A percentile compares a stretch with the other conserved stretches of the same genome.
These are phyloP conservation scores for Aspergillus pseudoterreus DNA, from an alignment of 2,329 filamentous ascomycete genomes.

Conservation along the genomic window DNA sequence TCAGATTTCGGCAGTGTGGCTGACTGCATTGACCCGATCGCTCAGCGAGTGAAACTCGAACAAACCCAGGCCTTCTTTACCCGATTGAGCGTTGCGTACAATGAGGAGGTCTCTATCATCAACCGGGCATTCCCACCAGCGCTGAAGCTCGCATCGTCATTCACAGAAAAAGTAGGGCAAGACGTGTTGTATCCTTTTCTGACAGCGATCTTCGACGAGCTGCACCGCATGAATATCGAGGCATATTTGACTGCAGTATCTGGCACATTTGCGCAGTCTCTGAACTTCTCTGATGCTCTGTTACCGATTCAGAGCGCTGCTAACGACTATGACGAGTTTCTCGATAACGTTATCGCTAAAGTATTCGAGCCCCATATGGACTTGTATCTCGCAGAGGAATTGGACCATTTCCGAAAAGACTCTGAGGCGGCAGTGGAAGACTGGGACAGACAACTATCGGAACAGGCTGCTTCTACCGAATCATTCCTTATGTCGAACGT, in stretches of 20 bases:
- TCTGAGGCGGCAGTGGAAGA: conserved; percentile 72
- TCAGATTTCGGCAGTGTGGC: conserved; percentile 69
- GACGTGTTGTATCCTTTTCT: conserved; percentile 82
- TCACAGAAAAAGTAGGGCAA: conserved; percentile 78
- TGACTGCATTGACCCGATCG: conserved; percentile 71
- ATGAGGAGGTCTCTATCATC: conserved; percentile 77
- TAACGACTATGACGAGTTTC: conserved; percentile 59
- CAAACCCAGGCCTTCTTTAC: conserved; percentile 81
- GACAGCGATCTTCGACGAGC: conserved; percentile 79
- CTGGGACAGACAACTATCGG: conserved; percentile 90
- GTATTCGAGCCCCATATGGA: conserved; percentile 94
- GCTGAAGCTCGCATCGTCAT: conserved; percentile 67
- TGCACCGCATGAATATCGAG: conserved; percentile 69
- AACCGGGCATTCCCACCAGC: conserved; percentile 74
- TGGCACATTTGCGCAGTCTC: conserved; percentile 79
- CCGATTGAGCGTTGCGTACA: conserved; percentile 67
- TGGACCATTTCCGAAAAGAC: conserved; percentile 75
- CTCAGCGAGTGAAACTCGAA: conserved; percentile 69
- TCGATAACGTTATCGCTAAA: conserved; percentile 63
- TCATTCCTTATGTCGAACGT: conserved; percentile 95
- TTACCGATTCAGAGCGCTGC: conserved; percentile 60
- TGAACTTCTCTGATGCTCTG: conserved; percentile 71
- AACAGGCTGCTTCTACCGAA: conserved; percentile 85
- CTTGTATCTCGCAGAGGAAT: conserved; percentile 84
- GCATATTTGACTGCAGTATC: conserved; percentile 83